Conservation (phyloP, 306 rosid species). For the Sphenostylis stenocarpa region DNA sequence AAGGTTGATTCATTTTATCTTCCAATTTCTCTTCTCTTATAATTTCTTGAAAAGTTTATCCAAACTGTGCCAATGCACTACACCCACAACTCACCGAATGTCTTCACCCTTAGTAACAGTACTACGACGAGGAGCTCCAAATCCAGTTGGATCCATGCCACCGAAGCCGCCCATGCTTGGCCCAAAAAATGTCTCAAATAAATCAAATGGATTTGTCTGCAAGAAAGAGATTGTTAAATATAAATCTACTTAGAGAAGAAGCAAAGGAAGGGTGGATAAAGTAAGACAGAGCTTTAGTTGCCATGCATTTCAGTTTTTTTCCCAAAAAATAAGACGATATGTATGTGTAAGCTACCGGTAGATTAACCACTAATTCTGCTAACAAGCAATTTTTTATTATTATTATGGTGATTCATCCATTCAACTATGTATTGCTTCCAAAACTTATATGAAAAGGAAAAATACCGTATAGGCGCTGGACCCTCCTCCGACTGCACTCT, state of each 20-base stretch:
- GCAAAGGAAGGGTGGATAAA: constrained; percentile 11
- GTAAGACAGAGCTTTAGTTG: constrained; percentile 8
- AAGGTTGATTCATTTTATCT: not conserved
- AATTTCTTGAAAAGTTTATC: not conserved
- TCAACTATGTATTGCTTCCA: not conserved
- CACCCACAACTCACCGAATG: constrained; percentile 67
- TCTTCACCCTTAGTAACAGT: constrained; percentile 95
- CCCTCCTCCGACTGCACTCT: constrained; percentile 81
- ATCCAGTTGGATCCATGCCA: constrained; percentile 80
- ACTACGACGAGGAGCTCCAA: constrained; percentile 83
- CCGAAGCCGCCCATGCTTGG: constrained; percentile 80
- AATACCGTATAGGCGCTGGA: constrained; percentile 89
- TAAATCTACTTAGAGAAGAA: constrained; percentile 15
- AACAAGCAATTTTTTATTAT: not conserved
- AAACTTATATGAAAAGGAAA: constrained; percentile 1
- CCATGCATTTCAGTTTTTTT: constrained; percentile 25
- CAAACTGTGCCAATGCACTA: not conserved
- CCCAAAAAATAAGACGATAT: constrained; percentile 16
- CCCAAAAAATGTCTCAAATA: constrained; percentile 97
- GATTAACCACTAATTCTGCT: not conserved
- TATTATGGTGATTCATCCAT: not conserved
- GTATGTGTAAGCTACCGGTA: not conserved
- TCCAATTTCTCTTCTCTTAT: not conserved
- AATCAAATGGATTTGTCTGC: constrained; percentile 97
- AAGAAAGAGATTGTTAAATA: constrained; percentile 23